These are phyloP conservation scores for Chaetomium fimeti DNA, from an alignment of 495 filamentous ascomycete species.

Conservation along the genomic window DNA sequence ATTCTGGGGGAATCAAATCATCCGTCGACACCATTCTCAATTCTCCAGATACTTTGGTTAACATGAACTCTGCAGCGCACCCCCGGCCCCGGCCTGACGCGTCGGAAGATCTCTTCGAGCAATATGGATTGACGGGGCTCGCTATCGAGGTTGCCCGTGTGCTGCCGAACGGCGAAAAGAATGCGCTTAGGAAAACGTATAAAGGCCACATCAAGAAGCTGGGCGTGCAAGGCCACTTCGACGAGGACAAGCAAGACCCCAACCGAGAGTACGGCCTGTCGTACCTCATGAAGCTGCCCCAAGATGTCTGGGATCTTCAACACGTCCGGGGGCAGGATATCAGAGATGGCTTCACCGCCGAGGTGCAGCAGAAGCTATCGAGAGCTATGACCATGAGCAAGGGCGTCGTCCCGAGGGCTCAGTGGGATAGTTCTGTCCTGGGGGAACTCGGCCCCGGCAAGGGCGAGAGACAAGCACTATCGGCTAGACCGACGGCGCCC, in stretches of 20 bases:
- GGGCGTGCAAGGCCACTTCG: conserved; percentile 54
- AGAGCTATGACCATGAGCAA: conserved; percentile 51
- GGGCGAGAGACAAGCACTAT: conserved; percentile 38
- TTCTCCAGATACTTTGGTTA: conserved; percentile 46
- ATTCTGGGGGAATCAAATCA: not conserved
- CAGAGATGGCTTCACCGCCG: conserved; percentile 47
- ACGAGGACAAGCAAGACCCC: conserved; percentile 49
- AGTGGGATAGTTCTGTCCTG: conserved; percentile 54
- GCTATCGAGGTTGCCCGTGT: conserved; percentile 54
- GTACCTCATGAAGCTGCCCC: conserved; percentile 50
- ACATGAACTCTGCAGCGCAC: conserved; percentile 51
- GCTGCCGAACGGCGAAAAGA: conserved; percentile 56
- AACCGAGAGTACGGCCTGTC: conserved; percentile 40
- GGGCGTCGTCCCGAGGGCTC: conserved; percentile 45
- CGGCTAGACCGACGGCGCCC: conserved; percentile 44
- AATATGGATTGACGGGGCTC: conserved; percentile 49
- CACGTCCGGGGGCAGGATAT: conserved; percentile 56
- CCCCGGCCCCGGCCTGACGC: conserved; percentile 39
- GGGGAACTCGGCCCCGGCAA: conserved; percentile 46
- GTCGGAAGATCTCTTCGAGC: conserved; percentile 53
- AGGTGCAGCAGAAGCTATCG: conserved; percentile 35
- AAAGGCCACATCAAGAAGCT: conserved; percentile 58
- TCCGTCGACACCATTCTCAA: conserved; percentile 3
- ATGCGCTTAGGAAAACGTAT: conserved; percentile 57
- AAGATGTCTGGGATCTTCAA: conserved; percentile 56